Evolutionary conservation across 2,329 filamentous ascomycete genomes (phyloP).

Genomic region (Westerdykella aurantiaca): DNA sequence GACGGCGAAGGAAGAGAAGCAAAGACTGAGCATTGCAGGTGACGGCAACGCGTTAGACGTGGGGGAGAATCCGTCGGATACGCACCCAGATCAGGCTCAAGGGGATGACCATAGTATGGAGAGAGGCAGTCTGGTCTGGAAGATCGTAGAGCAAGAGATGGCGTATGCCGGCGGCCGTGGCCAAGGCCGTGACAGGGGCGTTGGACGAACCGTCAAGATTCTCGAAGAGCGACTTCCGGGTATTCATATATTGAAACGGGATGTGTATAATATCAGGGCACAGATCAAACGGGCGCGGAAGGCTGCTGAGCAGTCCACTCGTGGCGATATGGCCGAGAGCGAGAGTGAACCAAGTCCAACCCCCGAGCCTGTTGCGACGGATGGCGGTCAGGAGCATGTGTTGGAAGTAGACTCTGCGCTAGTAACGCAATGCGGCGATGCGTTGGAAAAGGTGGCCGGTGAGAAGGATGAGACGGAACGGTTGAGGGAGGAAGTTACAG

Average conservation of each 20-base stretch:
- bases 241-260: slow-evolving; percentile 33
- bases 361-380: background rate
- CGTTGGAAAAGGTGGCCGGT: slow-evolving; percentile 11
- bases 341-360: slow-evolving; percentile 8
- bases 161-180: slow-evolving; percentile 19
- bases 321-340: slow-evolving; percentile 16
- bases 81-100: background rate
- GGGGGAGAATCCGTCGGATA: background rate
- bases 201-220: slow-evolving; percentile 27
- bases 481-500: slow-evolving; percentile 18
- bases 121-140: slow-evolving; percentile 27
- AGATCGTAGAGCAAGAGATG: slow-evolving; percentile 34
- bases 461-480: slow-evolving; percentile 16
- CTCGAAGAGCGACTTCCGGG: slow-evolving; percentile 25
- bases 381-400: background rate
- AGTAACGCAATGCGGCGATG: slow-evolving; percentile 13
- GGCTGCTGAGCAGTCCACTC: slow-evolving; percentile 22
- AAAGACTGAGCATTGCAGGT: background rate
- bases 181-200: slow-evolving; percentile 28
- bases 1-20: slow-evolving; percentile 27
- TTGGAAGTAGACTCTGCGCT: slow-evolving; percentile 22
- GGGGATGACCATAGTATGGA: slow-evolving; percentile 22
- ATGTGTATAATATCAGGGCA: slow-evolving; percentile 33
- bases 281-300: slow-evolving; percentile 30
- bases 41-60: background rate